Percentiles rank a stretch among this genome's conserved stretches.
These are phyloP conservation scores for Aspergillus affinis DNA, from an alignment of 495 filamentous ascomycete genomes.

Conservation along the genomic window DNA sequence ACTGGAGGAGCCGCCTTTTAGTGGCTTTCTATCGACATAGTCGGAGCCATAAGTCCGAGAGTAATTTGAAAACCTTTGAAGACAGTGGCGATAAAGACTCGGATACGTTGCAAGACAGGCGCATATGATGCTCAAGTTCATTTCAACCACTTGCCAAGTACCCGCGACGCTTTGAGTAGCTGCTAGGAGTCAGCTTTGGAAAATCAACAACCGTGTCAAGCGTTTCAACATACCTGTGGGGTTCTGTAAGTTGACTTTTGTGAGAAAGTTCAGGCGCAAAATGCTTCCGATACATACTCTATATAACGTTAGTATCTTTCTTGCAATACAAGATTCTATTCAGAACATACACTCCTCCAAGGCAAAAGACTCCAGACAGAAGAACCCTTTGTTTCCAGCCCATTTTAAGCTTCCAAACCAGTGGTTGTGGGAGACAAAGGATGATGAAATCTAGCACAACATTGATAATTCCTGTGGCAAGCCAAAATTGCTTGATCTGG, in stretches of 20 bases:
- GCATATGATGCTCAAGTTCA: constrained; percentile 6
- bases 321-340: neutral
- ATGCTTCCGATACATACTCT: too few relatives aligned
- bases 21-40: too few relatives aligned
- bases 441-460: neutral
- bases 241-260: too few relatives aligned
- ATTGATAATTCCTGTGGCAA: constrained; percentile 2
- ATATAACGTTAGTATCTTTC: too few relatives aligned
- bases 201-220: too few relatives aligned
- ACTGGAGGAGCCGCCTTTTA: too few relatives aligned
- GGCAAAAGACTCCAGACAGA: neutral
- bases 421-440: neutral
- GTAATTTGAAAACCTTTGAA: too few relatives aligned
- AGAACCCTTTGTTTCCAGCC: neutral
- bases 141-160: neutral
- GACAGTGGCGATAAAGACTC: too few relatives aligned
- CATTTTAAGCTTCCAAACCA: constrained; percentile 3
- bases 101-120: constrained; percentile 1
- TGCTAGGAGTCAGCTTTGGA: too few relatives aligned
- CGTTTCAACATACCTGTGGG: too few relatives aligned
- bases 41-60: too few relatives aligned
- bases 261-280: too few relatives aligned
- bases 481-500: neutral
- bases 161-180: neutral
- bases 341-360: constrained; percentile 1